Evolutionary conservation across 345 rosid species (phyloP).

Genomic region (Ceriops zippeliana): DNA sequence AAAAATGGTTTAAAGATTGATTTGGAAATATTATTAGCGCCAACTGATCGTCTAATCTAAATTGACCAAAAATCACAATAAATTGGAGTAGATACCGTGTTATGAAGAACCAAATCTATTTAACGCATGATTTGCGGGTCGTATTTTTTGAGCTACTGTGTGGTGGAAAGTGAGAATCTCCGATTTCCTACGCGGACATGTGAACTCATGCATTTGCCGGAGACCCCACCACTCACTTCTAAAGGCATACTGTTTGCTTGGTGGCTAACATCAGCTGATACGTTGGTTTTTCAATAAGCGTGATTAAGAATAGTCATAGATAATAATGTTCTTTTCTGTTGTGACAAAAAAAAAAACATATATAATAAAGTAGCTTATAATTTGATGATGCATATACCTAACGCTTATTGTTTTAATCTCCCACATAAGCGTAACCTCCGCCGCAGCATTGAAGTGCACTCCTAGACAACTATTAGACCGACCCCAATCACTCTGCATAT

Average conservation of each 20-base stretch:
- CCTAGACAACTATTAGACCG: too few species aligned
- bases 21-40: not conserved
- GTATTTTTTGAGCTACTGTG: conserved; percentile 45
- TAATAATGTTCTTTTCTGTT: too few species aligned
- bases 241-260: conserved; percentile 5
- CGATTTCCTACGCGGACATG: conserved; percentile 38
- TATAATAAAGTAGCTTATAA: too few species aligned
- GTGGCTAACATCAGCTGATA: not conserved
- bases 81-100: conserved; percentile 18
- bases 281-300: too few species aligned
- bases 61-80: conserved; percentile 15
- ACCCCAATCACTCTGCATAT: too few species aligned
- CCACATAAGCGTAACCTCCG: too few species aligned
- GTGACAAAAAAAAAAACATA: too few species aligned
- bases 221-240: conserved; percentile 16
- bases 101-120: conserved; percentile 44
- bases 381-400: too few species aligned
- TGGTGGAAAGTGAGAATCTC: conserved; percentile 51
- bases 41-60: conserved; percentile 1
- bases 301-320: too few species aligned
- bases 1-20: too few species aligned
- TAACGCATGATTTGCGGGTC: conserved; percentile 54
- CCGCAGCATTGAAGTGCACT: too few species aligned
- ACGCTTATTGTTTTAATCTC: too few species aligned
- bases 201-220: conserved; percentile 44